phyloP scores from a whole-genome alignment of 73 alveolate genomes.

The Breviolum minutum region DNA sequence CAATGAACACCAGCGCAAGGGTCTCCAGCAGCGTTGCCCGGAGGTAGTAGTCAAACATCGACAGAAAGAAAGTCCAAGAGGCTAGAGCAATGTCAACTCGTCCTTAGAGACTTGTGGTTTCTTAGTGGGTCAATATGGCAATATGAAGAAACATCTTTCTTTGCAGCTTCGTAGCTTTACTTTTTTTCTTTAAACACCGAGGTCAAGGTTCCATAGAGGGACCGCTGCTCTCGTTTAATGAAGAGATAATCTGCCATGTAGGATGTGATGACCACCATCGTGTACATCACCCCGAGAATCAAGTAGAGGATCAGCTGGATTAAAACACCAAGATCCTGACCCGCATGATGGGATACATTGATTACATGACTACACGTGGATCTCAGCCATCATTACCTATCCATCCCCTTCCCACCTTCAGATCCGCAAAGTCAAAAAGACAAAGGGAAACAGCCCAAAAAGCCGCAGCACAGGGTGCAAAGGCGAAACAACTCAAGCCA shows the following conservation, averaged over 20 bases:
- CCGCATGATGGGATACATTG: no score
- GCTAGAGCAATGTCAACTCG: constrained; percentile 73
- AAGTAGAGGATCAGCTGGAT: constrained; percentile 64
- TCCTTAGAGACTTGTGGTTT: not conserved
- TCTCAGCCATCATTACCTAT: not conserved
- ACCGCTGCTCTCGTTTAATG: constrained; percentile 56
- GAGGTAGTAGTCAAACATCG: constrained; percentile 61
- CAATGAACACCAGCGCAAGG: constrained; percentile 12
- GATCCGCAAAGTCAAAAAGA: constrained; percentile 37
- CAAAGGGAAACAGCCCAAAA: constrained; percentile 71
- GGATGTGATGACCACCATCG: constrained; percentile 67
- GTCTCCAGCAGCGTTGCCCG: constrained; percentile 62
- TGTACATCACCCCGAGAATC: constrained; percentile 6
- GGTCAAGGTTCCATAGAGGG: constrained; percentile 46
- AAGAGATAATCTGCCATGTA: constrained; percentile 75
- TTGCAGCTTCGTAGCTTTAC: not conserved
- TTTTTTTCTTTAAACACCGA: not conserved
- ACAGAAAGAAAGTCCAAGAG: constrained; percentile 50
- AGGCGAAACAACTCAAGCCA: constrained; percentile 77
- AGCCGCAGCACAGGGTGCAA: constrained; percentile 81
- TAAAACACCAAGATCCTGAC: constrained; percentile 21
- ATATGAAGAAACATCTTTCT: no score
- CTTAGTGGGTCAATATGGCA: not conserved
- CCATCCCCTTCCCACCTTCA: not conserved
- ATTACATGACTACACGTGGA: no score